Percentiles rank a stretch among this genome's conserved stretches.
These are phyloP conservation scores for Gautieria morchelliformis DNA, from an alignment of 768 basidiomycete species.

Conservation along the genomic window DNA sequence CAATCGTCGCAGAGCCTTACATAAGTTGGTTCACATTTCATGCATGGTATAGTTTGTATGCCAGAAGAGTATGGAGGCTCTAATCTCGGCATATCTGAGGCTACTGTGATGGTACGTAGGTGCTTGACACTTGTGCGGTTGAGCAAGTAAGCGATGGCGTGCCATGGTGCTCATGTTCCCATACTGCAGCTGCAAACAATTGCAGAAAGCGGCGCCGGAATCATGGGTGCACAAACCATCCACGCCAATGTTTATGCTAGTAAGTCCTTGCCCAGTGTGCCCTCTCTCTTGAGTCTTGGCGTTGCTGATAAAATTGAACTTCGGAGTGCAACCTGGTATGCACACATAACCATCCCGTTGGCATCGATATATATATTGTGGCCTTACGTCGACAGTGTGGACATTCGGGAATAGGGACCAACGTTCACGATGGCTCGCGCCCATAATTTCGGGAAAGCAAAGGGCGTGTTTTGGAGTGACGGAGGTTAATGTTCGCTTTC, in stretches of 20 bases:
- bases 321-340: slow-evolving; percentile 6
- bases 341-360: not conserved
- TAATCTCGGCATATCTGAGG: slow-evolving; percentile 12
- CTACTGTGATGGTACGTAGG: slow-evolving; percentile 9
- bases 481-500: slow-evolving; percentile 5
- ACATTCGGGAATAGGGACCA: slow-evolving; percentile 10
- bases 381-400: not conserved
- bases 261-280: not conserved
- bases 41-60: slow-evolving; percentile 5
- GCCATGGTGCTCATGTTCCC: not conserved
- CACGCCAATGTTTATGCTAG: slow-evolving; percentile 12
- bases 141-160: not conserved
- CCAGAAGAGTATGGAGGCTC: slow-evolving; percentile 10
- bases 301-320: not conserved
- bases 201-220: slow-evolving; percentile 11
- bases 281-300: not conserved
- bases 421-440: slow-evolving; percentile 9
- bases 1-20: no score
- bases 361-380: not conserved
- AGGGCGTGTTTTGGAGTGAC: slow-evolving; percentile 14
- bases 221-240: slow-evolving; percentile 11
- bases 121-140: not conserved
- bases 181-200: slow-evolving; percentile 8
- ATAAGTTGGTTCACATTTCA: not conserved
- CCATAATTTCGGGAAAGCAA: slow-evolving; percentile 11